Evolutionary conservation across 441 rosid genomes (phyloP).

Genomic region (Populus hybrid): DNA sequence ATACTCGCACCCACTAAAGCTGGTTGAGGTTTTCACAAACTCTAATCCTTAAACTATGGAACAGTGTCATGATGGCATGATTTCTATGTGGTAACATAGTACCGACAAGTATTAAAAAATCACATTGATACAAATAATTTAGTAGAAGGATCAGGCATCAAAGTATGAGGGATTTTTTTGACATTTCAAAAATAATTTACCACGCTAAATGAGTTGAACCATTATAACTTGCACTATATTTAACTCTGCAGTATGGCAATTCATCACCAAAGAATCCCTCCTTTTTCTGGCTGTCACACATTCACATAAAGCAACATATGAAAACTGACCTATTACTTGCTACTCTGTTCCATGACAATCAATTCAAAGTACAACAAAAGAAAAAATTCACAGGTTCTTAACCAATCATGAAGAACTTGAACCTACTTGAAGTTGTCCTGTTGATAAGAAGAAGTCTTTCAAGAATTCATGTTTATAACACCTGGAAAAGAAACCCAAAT

Average conservation of each 20-base stretch:
- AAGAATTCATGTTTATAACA: conserved; percentile 82
- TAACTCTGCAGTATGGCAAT: neutral
- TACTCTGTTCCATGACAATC: neutral
- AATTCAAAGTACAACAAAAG: neutral
- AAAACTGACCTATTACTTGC: neutral
- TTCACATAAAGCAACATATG: conserved; percentile 6
- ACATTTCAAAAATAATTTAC: conserved; percentile 1
- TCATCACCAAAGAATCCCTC: neutral
- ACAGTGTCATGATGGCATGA: neutral
- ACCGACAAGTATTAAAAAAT: neutral
- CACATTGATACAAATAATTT: neutral
- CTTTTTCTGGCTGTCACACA: neutral
- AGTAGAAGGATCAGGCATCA: neutral
- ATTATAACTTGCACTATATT: neutral
- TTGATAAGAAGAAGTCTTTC: conserved; percentile 90
- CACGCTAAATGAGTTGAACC: neutral
- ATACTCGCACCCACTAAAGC: neutral
- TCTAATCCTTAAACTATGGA: neutral
- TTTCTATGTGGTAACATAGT: neutral
- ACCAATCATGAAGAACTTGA: conserved; percentile 13
- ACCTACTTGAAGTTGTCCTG: conserved; percentile 95
- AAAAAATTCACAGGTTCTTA: neutral
- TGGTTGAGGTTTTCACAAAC: neutral
- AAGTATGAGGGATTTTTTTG: neutral
- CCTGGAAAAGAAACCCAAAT: conserved; percentile 39